Base-by-base conservation (phyloP, 176 grass and related monocot species). In the Carex littledalei region DNA sequence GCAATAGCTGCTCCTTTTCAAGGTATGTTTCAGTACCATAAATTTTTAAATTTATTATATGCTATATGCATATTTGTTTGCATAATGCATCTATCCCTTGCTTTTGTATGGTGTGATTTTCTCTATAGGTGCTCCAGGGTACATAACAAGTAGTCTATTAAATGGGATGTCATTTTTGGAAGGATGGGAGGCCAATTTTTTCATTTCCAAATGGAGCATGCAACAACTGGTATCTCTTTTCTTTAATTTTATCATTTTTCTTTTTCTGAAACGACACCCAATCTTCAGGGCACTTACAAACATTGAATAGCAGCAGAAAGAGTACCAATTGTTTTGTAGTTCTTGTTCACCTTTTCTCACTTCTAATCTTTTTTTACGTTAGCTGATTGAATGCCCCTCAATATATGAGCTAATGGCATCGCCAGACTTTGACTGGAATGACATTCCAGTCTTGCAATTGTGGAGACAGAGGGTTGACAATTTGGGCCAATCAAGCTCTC, bases 1-100 rank as follows among this genome's bases (percentile, higher is more conserved):
- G 95, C 93, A 87, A 98, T 98, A 39, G 95, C 95, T 86, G 93
- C 95, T 81, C 95, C 95, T 82, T 98, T 98, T 86, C 95, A 98
- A 98, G 93, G 95, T 98, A 95, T 39, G 18, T 63, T 43, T 34
- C 56, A 55, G 35, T 71, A 20, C 22, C 49, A 65, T 83, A 59
- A 52, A 50, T 49, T 39, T 57, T 81, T 61, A 12, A 58, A 47
- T 4, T 72, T 43, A 70, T 65, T 37, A 43, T 41, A n/a, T 69
- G 20, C 20, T 63, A 24, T 10, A 63, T 50, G 47, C 45, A 47
- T 47, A 47, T 17, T 1, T 39, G 3, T 70, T 70, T 16, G 12
- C 43, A 24, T 54, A 55, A 70, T 17, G 49, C 60, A 53, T 67
- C 20, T 20, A 67, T 54, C 14, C 18, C 22, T 55, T n/a, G n/a